Conservation (phyloP, 2,329 filamentous ascomycete genomes). For the Kalmusia sp. region DNA sequence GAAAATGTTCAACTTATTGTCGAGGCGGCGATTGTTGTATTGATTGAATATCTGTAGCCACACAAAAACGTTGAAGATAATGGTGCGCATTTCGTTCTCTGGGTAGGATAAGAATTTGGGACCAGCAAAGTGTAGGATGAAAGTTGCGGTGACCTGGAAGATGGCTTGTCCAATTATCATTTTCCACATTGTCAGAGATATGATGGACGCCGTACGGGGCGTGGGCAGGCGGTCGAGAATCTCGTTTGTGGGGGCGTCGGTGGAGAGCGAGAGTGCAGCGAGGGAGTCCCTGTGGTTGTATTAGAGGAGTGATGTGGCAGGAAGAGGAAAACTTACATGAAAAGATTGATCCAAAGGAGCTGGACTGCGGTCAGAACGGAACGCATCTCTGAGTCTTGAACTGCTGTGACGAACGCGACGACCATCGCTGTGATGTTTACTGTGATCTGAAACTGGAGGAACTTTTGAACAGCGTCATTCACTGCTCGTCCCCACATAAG, state of each 20-base stretch:
- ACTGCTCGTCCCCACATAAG: slow-evolving; percentile 70
- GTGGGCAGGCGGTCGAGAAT: slow-evolving; percentile 90
- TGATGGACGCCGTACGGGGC: slow-evolving; percentile 87
- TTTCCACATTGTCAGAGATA: slow-evolving; percentile 67
- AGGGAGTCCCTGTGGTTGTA: slow-evolving; percentile 70
- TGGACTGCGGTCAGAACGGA: slow-evolving; percentile 72
- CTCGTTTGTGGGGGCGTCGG: slow-evolving; percentile 94
- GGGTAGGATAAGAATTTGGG: slow-evolving; percentile 61
- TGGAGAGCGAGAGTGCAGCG: slow-evolving; percentile 90
- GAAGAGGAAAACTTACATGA: slow-evolving; percentile 57
- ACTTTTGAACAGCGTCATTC: slow-evolving; percentile 44
- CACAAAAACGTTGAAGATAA: slow-evolving; percentile 73
- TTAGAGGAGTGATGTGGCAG: slow-evolving; percentile 2
- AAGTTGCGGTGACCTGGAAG: slow-evolving; percentile 63
- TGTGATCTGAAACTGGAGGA: slow-evolving; percentile 67
- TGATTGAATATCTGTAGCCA: slow-evolving; percentile 76
- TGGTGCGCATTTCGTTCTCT: slow-evolving; percentile 57
- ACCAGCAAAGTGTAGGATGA: slow-evolving; percentile 67
- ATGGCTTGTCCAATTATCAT: slow-evolving; percentile 69
- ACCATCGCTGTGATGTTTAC: slow-evolving; percentile 74
- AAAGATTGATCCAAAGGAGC: slow-evolving; percentile 73
- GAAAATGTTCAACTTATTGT: slow-evolving; percentile 68
- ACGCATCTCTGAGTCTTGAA: slow-evolving; percentile 61
- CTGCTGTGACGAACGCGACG: slow-evolving; percentile 69
- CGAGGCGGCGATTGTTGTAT: slow-evolving; percentile 68